phyloP scores from a whole-genome alignment of 495 filamentous ascomycete species.

The Pyrenopolyporus hunteri region DNA sequence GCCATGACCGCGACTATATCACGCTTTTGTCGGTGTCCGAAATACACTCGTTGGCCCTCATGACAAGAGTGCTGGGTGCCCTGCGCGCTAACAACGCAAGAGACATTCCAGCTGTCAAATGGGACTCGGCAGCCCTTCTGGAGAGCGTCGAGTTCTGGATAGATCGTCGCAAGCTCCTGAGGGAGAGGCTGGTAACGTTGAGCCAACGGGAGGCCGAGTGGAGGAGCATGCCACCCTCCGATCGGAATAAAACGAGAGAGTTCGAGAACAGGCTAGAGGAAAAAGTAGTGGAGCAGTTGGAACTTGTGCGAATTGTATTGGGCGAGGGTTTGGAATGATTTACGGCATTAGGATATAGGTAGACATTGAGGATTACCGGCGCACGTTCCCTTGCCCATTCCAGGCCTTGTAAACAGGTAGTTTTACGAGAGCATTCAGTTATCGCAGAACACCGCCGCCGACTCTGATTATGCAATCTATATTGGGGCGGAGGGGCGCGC shows the following conservation, averaged over 20 bases:
- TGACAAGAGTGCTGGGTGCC: slow-evolving; percentile 67
- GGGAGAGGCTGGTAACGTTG: slow-evolving; percentile 73
- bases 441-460: too few species aligned
- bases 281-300: slow-evolving; percentile 70
- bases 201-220: slow-evolving; percentile 72
- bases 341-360: slow-evolving; percentile 6
- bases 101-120: slow-evolving; percentile 70
- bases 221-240: slow-evolving; percentile 57
- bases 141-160: slow-evolving; percentile 83
- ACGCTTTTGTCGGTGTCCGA: slow-evolving; percentile 75
- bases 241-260: slow-evolving; percentile 40
- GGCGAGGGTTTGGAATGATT: slow-evolving; percentile 48
- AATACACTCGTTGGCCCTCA: slow-evolving; percentile 74
- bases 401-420: not conserved
- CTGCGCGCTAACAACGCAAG: slow-evolving; percentile 66
- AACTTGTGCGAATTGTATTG: slow-evolving; percentile 57
- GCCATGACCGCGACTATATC: slow-evolving; percentile 57
- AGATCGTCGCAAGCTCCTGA: slow-evolving; percentile 62
- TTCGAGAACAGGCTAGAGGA: slow-evolving; percentile 72
- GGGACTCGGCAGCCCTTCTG: slow-evolving; percentile 70
- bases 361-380: slow-evolving; percentile 5
- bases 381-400: not conserved
- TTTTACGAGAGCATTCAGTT: too few species aligned
- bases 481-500: too few species aligned
- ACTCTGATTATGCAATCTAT: too few species aligned